These are phyloP conservation scores for Picocystis salinarum DNA, from an alignment of 139 green algal genomes.

Conservation along the genomic window DNA sequence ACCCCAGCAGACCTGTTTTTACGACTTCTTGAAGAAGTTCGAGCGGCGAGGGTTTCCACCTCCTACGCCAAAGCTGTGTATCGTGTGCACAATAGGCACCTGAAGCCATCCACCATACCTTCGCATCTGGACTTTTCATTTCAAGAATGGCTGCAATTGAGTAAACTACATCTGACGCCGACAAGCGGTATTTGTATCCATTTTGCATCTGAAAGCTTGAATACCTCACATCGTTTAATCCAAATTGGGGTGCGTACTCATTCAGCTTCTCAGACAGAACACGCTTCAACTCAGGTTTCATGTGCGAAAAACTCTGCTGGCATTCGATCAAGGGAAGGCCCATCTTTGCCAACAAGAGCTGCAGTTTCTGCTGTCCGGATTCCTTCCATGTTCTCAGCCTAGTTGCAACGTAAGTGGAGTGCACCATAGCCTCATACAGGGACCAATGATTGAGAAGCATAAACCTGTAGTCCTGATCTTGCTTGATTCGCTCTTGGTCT, in stretches of 20 bases:
- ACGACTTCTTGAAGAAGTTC: no score
- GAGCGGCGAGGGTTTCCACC: no score
- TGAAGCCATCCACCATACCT: no score
- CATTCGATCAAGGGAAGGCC: constrained; percentile 40
- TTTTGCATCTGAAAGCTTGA: constrained; percentile 19
- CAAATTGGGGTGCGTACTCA: constrained; percentile 17
- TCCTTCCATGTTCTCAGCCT: constrained; percentile 62
- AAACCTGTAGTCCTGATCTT: constrained; percentile 5
- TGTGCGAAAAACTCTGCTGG: constrained; percentile 17
- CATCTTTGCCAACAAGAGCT: constrained; percentile 51
- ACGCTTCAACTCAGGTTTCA: constrained; percentile 18
- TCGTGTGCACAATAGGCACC: no score
- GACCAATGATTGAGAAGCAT: constrained; percentile 53
- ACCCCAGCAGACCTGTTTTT: no score
- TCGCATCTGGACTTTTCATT: neutral
- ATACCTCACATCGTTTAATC: constrained; percentile 26
- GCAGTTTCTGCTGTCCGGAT: constrained; percentile 33
- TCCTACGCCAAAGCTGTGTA: no score
- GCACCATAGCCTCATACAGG: constrained; percentile 59
- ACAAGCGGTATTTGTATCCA: constrained; percentile 17
- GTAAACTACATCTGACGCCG: constrained; percentile 30
- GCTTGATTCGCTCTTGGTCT: constrained; percentile 2
- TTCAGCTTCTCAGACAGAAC: constrained; percentile 16
- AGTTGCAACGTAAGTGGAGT: constrained; percentile 55
- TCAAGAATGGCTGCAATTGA: constrained; percentile 33